A percentile compares a stretch with the other conserved stretches of the same genome.
Conservation (phyloP, 75 land plant species). For the Sequoiadendron giganteum region DNA sequence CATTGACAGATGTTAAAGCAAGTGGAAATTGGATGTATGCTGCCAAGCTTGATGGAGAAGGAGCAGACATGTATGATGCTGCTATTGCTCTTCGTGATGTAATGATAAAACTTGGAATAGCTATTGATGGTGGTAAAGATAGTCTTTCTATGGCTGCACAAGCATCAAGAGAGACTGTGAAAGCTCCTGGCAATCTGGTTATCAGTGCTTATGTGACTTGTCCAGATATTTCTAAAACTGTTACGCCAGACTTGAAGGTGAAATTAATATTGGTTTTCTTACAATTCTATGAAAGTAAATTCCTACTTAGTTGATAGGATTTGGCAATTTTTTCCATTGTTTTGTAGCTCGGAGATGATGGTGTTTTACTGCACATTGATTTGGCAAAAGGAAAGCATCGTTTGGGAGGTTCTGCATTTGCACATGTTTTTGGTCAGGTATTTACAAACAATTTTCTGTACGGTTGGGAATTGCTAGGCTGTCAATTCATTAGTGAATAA, state of each 20-base stretch:
- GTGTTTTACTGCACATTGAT: constrained; percentile 86
- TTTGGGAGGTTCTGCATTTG: constrained; percentile 93
- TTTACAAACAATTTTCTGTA: neutral
- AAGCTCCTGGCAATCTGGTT: constrained; percentile 94
- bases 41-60: constrained; percentile 96
- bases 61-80: constrained; percentile 97
- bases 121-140: constrained; percentile 98
- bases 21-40: constrained; percentile 99
- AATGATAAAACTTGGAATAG: constrained; percentile 92
- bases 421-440: constrained; percentile 81
- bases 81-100: constrained; percentile 81
- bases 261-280: neutral
- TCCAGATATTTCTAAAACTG: constrained; percentile 90
- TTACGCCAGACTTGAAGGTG: constrained; percentile 92
- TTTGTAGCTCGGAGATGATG: constrained; percentile 70
- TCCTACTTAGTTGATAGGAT: neutral
- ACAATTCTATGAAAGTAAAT: neutral
- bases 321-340: neutral
- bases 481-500: neutral
- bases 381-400: constrained; percentile 77
- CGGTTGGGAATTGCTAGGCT: neutral
- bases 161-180: constrained; percentile 81
- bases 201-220: constrained; percentile 94
- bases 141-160: constrained; percentile 99
- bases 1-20: constrained; percentile 89